phyloP scores from a whole-genome alignment of 225 moss, liverwort and hornwort species.

The Anthoceros angustus region DNA sequence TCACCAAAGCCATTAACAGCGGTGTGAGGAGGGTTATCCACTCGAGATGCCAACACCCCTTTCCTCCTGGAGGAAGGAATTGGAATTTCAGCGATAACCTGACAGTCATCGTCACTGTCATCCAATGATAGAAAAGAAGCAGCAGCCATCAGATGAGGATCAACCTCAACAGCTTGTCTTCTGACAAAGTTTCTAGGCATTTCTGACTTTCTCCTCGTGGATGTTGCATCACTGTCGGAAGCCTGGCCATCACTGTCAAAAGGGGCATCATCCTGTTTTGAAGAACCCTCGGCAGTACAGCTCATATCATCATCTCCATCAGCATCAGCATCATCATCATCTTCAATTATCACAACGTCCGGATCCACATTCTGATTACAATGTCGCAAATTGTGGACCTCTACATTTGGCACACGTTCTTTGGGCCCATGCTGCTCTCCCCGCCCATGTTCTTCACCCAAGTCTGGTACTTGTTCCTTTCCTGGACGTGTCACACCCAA shows the following conservation, averaged over 20 bases:
- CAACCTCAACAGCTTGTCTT: conserved; percentile 10
- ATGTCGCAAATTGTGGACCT: no score
- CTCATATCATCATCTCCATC: conserved; percentile 4
- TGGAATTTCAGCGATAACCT: conserved; percentile 17
- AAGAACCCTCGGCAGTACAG: background rate
- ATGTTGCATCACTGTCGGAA: conserved; percentile 7
- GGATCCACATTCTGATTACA: no score
- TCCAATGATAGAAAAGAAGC: conserved; percentile 22
- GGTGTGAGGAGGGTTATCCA: no score
- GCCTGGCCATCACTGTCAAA: background rate
- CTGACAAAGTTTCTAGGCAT: conserved; percentile 20
- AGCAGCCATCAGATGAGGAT: conserved; percentile 23
- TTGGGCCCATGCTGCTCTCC: no score
- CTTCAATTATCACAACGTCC: background rate
- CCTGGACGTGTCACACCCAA: no score
- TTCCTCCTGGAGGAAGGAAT: conserved; percentile 18
- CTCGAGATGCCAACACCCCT: conserved; percentile 11
- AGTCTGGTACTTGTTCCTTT: no score
- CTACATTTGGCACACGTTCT: no score
- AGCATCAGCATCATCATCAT: conserved; percentile 4
- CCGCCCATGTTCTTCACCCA: no score
- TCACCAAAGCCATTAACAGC: conserved; percentile 5
- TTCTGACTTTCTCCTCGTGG: conserved; percentile 8
- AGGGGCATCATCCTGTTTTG: background rate
- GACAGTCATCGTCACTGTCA: conserved; percentile 40